Evolutionary conservation across 495 filamentous ascomycete genomes (phyloP).

Genomic region (Penicillium simplicissimum): DNA sequence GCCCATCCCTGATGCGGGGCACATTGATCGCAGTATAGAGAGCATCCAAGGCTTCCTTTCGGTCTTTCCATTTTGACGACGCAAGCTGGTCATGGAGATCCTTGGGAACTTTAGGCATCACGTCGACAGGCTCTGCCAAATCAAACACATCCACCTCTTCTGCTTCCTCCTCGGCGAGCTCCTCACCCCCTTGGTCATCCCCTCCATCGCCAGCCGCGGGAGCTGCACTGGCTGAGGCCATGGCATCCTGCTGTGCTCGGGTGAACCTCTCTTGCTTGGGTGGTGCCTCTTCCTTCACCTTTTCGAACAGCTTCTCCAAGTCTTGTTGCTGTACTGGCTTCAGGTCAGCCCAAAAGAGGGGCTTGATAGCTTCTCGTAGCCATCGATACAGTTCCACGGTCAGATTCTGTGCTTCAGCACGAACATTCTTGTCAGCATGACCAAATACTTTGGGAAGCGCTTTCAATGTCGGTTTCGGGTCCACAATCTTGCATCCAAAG

Average conservation of each 20-base stretch:
- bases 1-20: conserved; percentile 87
- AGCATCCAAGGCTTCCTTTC: conserved; percentile 91
- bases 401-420: conserved; percentile 88
- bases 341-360: conserved; percentile 92
- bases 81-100: conserved; percentile 78
- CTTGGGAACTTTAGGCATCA: conserved; percentile 78
- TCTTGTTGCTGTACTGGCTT: conserved; percentile 96
- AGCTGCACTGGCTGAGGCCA: conserved; percentile 63
- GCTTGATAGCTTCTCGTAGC: conserved; percentile 97
- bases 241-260: conserved; percentile 81
- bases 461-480: conserved; percentile 95
- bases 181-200: conserved; percentile 55
- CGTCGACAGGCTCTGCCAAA: conserved; percentile 86
- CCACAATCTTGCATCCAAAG: conserved; percentile 93
- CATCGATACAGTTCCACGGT: conserved; percentile 95
- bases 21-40: conserved; percentile 76
- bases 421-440: conserved; percentile 98
- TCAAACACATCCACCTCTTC: conserved; percentile 82
- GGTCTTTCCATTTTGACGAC: conserved; percentile 97
- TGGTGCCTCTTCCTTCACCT: conserved; percentile 79
- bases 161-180: conserved; percentile 66
- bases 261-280: conserved; percentile 93
- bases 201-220: conserved; percentile 53
- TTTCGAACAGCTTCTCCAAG: conserved; percentile 91
- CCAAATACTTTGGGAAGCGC: conserved; percentile 86